Conservation (phyloP, 2,329 filamentous ascomycete genomes). For the Stemphylium lycopersici region DNA sequence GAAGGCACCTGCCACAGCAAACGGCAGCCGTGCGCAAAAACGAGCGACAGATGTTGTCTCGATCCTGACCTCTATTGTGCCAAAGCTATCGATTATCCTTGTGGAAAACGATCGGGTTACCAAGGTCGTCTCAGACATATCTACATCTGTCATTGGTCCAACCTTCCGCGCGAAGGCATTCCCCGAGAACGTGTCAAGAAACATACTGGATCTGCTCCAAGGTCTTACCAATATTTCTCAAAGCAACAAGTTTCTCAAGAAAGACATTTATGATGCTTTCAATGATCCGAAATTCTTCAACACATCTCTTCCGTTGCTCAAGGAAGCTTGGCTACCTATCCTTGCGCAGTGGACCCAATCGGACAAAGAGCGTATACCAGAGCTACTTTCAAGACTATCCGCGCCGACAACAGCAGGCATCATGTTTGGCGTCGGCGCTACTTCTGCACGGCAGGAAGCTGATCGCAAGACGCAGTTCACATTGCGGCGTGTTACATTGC, state of each 20-base stretch:
- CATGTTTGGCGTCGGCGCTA: constrained; percentile 97
- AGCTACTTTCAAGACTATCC: constrained; percentile 78
- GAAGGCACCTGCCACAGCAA: constrained; percentile 29
- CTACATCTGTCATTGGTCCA: constrained; percentile 80
- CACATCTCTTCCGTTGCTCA: constrained; percentile 69
- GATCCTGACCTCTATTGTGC: constrained; percentile 79
- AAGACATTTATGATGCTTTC: constrained; percentile 89
- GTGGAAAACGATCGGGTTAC: constrained; percentile 84
- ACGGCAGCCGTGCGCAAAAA: constrained; percentile 52
- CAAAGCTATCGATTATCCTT: constrained; percentile 80
- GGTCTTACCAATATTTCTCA: constrained; percentile 78
- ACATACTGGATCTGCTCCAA: constrained; percentile 73
- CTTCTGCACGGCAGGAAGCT: constrained; percentile 90
- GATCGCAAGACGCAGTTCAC: constrained; percentile 92
- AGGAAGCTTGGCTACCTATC: constrained; percentile 79
- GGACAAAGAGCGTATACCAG: constrained; percentile 87
- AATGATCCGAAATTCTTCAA: constrained; percentile 87
- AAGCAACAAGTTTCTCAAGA: constrained; percentile 89
- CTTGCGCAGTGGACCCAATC: constrained; percentile 81
- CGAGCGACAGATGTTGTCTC: constrained; percentile 69
- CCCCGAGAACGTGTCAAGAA: constrained; percentile 79
- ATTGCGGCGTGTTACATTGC: constrained; percentile 77
- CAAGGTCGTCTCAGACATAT: constrained; percentile 79
- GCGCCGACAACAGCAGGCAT: constrained; percentile 92
- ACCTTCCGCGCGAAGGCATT: constrained; percentile 83